Percentiles rank a stretch among this genome's conserved stretches.
Evolutionary conservation across 768 basidiomycete species (phyloP).

Genomic region (Leccinum pellstonianum): DNA sequence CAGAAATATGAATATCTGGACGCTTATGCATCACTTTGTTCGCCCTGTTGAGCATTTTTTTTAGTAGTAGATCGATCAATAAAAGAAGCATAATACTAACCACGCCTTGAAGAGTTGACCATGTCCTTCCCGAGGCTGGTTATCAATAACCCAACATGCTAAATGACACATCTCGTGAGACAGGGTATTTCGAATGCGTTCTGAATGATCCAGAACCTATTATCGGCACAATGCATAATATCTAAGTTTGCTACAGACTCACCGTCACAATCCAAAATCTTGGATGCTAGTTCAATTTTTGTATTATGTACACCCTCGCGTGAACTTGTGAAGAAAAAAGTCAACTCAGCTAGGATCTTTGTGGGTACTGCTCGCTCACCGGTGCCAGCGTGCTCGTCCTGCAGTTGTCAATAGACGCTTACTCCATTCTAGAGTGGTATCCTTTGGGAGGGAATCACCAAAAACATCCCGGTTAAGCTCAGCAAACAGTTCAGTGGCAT

Average conservation of each 20-base stretch:
- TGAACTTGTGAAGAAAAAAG: conserved; percentile 37
- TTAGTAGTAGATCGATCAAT: not conserved
- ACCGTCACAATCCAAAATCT: conserved; percentile 80
- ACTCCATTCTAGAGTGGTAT: conserved; percentile 65
- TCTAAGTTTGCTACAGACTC: conserved; percentile 10
- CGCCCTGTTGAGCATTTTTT: conserved; percentile 44
- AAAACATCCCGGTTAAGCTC: conserved; percentile 63
- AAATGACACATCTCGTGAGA: conserved; percentile 94
- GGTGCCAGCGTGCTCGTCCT: conserved; percentile 64
- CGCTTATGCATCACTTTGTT: conserved; percentile 62
- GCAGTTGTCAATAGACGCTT: conserved; percentile 66
- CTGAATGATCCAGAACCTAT: conserved; percentile 36
- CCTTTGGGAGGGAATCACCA: conserved; percentile 47
- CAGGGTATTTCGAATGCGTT: conserved; percentile 77
- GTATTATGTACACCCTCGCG: conserved; percentile 57
- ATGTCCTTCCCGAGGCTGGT: conserved; percentile 68
- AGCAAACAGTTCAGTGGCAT: conserved; percentile 58
- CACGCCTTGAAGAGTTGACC: conserved; percentile 72
- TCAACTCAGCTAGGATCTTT: not conserved
- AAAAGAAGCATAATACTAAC: conserved; percentile 37
- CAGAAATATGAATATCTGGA: conserved; percentile 71
- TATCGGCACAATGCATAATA: not conserved
- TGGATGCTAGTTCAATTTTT: conserved; percentile 77
- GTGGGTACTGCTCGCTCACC: conserved; percentile 36
- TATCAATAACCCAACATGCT: conserved; percentile 80